Evolutionary conservation across 23 red algal genomes (phyloP), one percentile per base, ranked within the genome.

Genomic region (Gracilaria domingensis): DNA sequence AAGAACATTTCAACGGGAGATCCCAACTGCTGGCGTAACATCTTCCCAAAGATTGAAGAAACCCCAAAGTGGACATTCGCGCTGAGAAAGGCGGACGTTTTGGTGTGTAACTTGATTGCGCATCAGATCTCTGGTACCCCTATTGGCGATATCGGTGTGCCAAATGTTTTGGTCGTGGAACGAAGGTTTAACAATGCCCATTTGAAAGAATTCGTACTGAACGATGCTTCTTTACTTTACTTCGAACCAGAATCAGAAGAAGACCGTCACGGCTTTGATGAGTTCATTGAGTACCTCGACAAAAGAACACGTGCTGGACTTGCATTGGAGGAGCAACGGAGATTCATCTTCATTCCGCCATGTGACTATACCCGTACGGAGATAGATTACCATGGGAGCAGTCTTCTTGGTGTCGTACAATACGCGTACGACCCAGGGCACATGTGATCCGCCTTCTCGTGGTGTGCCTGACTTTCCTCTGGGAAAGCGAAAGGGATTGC

Each of bases 331-430:
- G 97, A 82, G 23, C 76, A 96, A 38, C 87, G 93, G 42, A 88
- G 97, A 38, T 95, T 99, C 73, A 95, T 99, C 71, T 99, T 99
- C 62, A 93, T 99, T 73, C 97, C 97, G 44, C 97, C 97, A 14
- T 99, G 97, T 82, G 94, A 95, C n/a, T 99, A 96, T 85, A 80
- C 89, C 4, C 83, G 87, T 29, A 81, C 84, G 26, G 62, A 85
- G 20, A 42, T 96, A 16, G 72, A 86, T 0, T 99, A 99, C 90
- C 82, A 47, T 36, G 97, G 97, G 24, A 49, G 34, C 24, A 93
- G 91, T 78, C 79, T 99, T 42, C 61, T 99, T 26, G 97, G 97
- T 60, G 92, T 99, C 4, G 93, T 96, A 57, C 97, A 99, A 90
- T 62, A 93, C 45, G 88, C 94, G 23, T 99, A n/a, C n/a, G n/a